Evolutionary conservation across 1,139 yeast genomes (phyloP), one percentile per base, ranked within the genome.

Genomic region (Magnusiomyces ingens): DNA sequence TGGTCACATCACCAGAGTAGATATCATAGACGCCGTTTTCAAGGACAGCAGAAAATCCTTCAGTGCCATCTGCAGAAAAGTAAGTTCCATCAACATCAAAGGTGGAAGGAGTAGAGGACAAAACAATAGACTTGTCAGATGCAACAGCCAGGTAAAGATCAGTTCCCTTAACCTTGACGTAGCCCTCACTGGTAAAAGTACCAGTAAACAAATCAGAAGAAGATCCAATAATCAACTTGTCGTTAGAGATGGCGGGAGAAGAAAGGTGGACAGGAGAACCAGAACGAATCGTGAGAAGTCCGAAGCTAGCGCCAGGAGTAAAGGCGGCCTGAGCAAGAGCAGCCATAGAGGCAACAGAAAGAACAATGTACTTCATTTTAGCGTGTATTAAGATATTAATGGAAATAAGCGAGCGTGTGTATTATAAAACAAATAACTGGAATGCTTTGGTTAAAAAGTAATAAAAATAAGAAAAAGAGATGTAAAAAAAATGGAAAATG

Each of bases 261-360:
- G 50, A 17, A 15, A 21, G 35, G 15, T 48, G 50, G 15, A 48
- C n/a, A 22, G 45, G 45, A 35, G 45, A 29, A 37, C 50, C 50
- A 18, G 50, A 48, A 13, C 44, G 15, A 35, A 48, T 48, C 26
- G 26, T 37, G 26, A 48, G 15, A 15, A 48, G 41, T 12, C 50
- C 50, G n/a, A 48, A 40, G 17, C 29, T 19, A 12, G 29, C 41
- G 11, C 26, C 22, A 17, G 22, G 12, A 15, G 15, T n/a, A 37
- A 37, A 8, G 21, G 45, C 45, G 21, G 47, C 47, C 13, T 26
- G 37, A 18, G 19, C 47, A 18, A 48, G 45, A n/a, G 45, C 15
- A 26, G 50, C 45, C 17, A 48, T 17, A 21, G 49, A 17, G 32
- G 32, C 32, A 26, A 26, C 4, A 26, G 32, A 26, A 4, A 26